Evolutionary conservation across 73 alveolate genomes (phyloP).

Genomic region (Blepharisma stoltei): DNA sequence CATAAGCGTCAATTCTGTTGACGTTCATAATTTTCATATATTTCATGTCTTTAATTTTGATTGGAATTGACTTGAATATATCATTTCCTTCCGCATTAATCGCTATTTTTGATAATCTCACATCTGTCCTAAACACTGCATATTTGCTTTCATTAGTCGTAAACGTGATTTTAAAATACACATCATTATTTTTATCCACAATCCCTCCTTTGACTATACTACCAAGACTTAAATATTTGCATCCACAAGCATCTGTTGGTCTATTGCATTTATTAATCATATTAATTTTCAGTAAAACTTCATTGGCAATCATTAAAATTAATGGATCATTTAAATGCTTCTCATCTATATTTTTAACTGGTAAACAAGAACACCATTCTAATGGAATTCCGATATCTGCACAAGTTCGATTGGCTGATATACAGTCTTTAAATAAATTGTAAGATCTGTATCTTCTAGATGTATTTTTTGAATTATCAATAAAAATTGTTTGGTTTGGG

Average conservation of each 20-base stretch:
- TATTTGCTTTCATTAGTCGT: background rate
- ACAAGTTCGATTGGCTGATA: slow-evolving; percentile 20
- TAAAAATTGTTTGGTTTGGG: background rate
- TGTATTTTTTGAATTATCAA: background rate
- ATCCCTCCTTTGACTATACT: background rate
- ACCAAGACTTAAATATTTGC: background rate
- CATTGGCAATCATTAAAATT: background rate
- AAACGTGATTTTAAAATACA: slow-evolving; percentile 1
- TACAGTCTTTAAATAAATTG: background rate
- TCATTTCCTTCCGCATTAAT: background rate
- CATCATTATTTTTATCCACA: background rate
- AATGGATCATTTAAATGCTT: too few relatives aligned
- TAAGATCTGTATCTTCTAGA: background rate
- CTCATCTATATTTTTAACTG: background rate
- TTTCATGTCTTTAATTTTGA: background rate
- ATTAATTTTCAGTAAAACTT: background rate
- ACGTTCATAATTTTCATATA: slow-evolving; percentile 10
- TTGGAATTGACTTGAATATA: background rate
- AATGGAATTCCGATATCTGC: slow-evolving; percentile 16
- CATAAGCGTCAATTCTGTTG: slow-evolving; percentile 30
- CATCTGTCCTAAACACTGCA: background rate
- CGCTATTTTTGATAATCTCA: background rate
- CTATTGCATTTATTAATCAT: too few relatives aligned
- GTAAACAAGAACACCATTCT: slow-evolving; percentile 11
- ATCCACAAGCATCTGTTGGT: background rate